These are phyloP conservation scores for Wickerhamiella parazyma DNA, from an alignment of 805 yeast species.

Conservation along the genomic window DNA sequence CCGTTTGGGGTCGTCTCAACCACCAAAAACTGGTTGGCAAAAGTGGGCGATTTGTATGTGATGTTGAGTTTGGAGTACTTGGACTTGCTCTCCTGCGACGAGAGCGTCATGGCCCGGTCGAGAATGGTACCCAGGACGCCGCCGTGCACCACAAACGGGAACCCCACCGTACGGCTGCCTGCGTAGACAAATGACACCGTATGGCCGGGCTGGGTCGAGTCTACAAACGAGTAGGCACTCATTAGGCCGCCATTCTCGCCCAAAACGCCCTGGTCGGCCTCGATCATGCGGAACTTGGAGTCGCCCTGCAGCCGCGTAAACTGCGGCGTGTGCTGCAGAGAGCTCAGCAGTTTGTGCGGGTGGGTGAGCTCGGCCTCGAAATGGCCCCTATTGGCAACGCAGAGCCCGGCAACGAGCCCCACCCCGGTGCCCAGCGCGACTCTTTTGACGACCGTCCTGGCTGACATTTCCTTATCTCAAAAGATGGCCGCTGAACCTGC, in stretches of 20 bases:
- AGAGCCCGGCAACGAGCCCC: background rate
- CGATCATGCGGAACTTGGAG: background rate
- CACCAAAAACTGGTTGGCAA: slow-evolving; percentile 64
- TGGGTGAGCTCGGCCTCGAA: slow-evolving; percentile 4
- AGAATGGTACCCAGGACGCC: slow-evolving; percentile 71
- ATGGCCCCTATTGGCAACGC: background rate
- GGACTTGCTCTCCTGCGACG: slow-evolving; percentile 22
- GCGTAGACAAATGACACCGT: slow-evolving; percentile 57
- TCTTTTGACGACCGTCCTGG: slow-evolving; percentile 1
- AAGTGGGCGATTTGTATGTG: slow-evolving; percentile 55
- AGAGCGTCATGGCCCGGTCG: slow-evolving; percentile 59
- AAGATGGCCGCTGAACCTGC: background rate
- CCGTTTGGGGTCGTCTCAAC: slow-evolving; percentile 42
- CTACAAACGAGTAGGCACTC: slow-evolving; percentile 56
- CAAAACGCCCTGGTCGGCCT: background rate
- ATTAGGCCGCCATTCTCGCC: slow-evolving; percentile 38
- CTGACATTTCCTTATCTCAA: background rate
- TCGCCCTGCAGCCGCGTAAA: slow-evolving; percentile 1
- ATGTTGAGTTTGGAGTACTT: slow-evolving; percentile 22
- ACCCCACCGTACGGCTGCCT: slow-evolving; percentile 71
- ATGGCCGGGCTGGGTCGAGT: slow-evolving; percentile 41
- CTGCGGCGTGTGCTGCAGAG: background rate
- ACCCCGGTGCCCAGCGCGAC: background rate
- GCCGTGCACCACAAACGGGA: slow-evolving; percentile 79
- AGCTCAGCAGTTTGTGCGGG: slow-evolving; percentile 5